A percentile compares a stretch with the other conserved stretches of the same genome.
These are phyloP conservation scores for Populus hybrid DNA, from an alignment of 441 rosid genomes.

Conservation along the genomic window DNA sequence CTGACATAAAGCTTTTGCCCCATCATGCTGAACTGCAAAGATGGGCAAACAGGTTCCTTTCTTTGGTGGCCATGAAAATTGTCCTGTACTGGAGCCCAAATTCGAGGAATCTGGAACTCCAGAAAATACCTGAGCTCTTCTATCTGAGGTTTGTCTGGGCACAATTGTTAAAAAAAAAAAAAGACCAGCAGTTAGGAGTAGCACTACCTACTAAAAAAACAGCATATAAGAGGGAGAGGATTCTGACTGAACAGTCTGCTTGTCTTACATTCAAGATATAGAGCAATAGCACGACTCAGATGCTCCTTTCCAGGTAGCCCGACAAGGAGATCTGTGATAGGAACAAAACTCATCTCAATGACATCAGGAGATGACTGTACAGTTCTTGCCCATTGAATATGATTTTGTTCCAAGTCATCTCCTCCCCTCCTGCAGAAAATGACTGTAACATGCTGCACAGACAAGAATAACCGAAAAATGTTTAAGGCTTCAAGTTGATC, in stretches of 20 bases:
- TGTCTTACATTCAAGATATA: slow-evolving; percentile 63
- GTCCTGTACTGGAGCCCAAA: slow-evolving; percentile 67
- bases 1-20: slow-evolving; percentile 67
- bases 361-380: slow-evolving; percentile 62
- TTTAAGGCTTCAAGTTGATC: background rate
- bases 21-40: slow-evolving; percentile 74
- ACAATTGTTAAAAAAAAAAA: slow-evolving; percentile 9
- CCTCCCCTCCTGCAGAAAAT: slow-evolving; percentile 76
- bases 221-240: background rate
- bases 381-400: slow-evolving; percentile 55
- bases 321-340: slow-evolving; percentile 52
- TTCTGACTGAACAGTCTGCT: background rate
- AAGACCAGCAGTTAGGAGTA: background rate
- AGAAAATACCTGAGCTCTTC: slow-evolving; percentile 70
- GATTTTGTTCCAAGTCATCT: slow-evolving; percentile 69
- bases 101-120: slow-evolving; percentile 63
- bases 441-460: slow-evolving; percentile 64
- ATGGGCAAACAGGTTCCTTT: slow-evolving; percentile 81
- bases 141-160: slow-evolving; percentile 61
- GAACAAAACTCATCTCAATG: slow-evolving; percentile 62
- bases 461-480: slow-evolving; percentile 9
- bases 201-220: background rate
- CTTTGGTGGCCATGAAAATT: slow-evolving; percentile 52
- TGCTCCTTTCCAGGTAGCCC: slow-evolving; percentile 61
- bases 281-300: slow-evolving; percentile 52